Percentiles rank a stretch among this genome's conserved stretches.
phyloP scores from a whole-genome alignment of 2,329 filamentous ascomycete species.

The Alternaria viburni region DNA sequence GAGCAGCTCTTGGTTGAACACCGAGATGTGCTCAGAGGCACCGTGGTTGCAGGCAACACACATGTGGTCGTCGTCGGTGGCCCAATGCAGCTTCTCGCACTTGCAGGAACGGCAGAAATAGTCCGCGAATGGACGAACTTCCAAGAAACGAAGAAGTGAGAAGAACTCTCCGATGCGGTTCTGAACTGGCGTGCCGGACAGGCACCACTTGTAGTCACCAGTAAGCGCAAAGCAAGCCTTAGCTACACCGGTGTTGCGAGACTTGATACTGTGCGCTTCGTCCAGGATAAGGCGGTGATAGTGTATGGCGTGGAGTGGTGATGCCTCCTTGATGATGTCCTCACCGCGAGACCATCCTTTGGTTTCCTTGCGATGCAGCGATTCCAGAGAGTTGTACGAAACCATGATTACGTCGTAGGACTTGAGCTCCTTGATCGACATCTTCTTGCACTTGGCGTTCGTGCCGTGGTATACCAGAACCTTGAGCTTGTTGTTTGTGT shows the following conservation, averaged over 20 bases:
- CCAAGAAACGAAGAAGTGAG: constrained; percentile 88
- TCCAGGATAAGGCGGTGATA: constrained; percentile 95
- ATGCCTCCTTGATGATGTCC: constrained; percentile 78
- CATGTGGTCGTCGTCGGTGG: constrained; percentile 71
- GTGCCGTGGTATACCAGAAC: constrained; percentile 91
- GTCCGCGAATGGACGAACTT: constrained; percentile 85
- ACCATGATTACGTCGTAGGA: constrained; percentile 95
- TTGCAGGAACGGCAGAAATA: constrained; percentile 91
- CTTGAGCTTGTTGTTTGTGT: constrained; percentile 88
- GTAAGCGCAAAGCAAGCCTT: constrained; percentile 93
- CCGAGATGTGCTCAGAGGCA: constrained; percentile 72
- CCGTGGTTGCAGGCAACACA: constrained; percentile 74
- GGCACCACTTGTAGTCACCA: constrained; percentile 90
- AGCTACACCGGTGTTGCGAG: constrained; percentile 85
- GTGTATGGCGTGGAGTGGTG: constrained; percentile 77
- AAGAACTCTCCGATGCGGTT: constrained; percentile 98
- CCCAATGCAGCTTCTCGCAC: constrained; percentile 85
- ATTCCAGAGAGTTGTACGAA: constrained; percentile 91
- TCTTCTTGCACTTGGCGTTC: constrained; percentile 79
- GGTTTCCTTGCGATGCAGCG: constrained; percentile 87
- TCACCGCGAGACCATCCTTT: constrained; percentile 86
- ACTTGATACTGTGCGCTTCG: constrained; percentile 94
- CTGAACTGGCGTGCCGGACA: constrained; percentile 93
- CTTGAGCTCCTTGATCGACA: constrained; percentile 76
- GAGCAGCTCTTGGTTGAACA: constrained; percentile 94